Evolutionary conservation across 2,329 filamentous ascomycete species (phyloP), one percentile per base, ranked within the genome.

Genomic region (Apiospora malaysiana): DNA sequence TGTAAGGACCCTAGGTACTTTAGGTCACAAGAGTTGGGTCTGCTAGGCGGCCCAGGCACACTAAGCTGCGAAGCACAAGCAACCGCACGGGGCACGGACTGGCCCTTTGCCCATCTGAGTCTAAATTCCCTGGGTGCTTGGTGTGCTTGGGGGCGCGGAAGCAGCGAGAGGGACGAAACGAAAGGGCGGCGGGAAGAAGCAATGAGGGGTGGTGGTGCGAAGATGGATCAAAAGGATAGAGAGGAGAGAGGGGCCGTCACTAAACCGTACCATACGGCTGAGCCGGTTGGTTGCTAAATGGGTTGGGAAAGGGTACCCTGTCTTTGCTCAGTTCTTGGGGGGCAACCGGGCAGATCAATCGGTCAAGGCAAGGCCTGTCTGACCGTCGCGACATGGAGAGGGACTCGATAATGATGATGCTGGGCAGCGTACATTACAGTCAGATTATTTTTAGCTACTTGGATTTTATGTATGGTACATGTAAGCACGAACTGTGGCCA

Each of bases 101-200:
- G 56, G 56, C 56, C 56, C 56, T 63, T 63, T 1, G 56, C 56
- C 56, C 56, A 63, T 63, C 56, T 37, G 56, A 63, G 56, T 63
- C 56, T 63, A 63, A 63, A 32, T 40, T 40, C 8, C 27, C 32
- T 32, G 5, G 51, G 49, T 9, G 27, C n/a, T n/a, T n/a, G n/a
- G n/a, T n/a, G 47, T 25, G 10, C 6, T 2, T 47, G 9, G 25
- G 25, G 32, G 51, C 12, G 47, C 16, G 49, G 21, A 63, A 63
- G 56, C 56, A n/a, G 56, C 56, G 56, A 63, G 56, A 63, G 32
- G 56, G 18, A 63, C 56, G 56, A 63, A 63, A 63, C 56, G 56
- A 37, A 63, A 37, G 51, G 18, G 40, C 32, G 32, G 56, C 56
- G 56, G 56, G 56, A 63, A 63, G 56, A 63, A 18, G 51, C 51